Evolutionary conservation across 768 basidiomycete genomes (phyloP).

Genomic region (Boletus speciosus): DNA sequence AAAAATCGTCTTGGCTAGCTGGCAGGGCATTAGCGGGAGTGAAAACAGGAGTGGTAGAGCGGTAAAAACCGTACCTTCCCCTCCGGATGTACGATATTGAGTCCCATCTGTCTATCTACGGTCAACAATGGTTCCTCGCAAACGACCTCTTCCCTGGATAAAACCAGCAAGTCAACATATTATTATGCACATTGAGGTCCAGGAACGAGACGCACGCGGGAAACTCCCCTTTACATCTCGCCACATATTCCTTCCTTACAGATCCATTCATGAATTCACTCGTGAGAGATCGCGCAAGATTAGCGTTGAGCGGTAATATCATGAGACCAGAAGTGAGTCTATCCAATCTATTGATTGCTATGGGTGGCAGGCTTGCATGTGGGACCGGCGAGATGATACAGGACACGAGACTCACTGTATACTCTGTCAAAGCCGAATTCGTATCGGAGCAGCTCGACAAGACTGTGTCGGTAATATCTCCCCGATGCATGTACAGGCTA

Average conservation of each 20-base stretch:
- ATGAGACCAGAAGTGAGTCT: slow-evolving; percentile 92
- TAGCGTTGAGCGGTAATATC: slow-evolving; percentile 78
- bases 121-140: slow-evolving; percentile 88
- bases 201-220: slow-evolving; percentile 58
- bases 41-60: background rate
- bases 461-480: slow-evolving; percentile 83
- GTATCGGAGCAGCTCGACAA: slow-evolving; percentile 78
- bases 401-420: slow-evolving; percentile 60
- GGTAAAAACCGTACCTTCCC: slow-evolving; percentile 63
- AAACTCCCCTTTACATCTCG: slow-evolving; percentile 81
- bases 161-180: background rate
- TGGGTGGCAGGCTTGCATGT: background rate
- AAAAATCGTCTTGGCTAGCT: slow-evolving; percentile 91
- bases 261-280: slow-evolving; percentile 78
- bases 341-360: slow-evolving; percentile 93
- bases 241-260: slow-evolving; percentile 90
- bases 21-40: background rate
- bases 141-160: slow-evolving; percentile 64
- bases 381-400: background rate
- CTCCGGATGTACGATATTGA: slow-evolving; percentile 93
- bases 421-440: slow-evolving; percentile 82
- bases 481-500: slow-evolving; percentile 93
- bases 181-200: background rate
- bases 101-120: slow-evolving; percentile 93
- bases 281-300: slow-evolving; percentile 67